Percentiles rank a stretch among this genome's conserved stretches.
phyloP scores from a whole-genome alignment of 192 early-diverging fungal genomes.

The Linnemannia elongata region DNA sequence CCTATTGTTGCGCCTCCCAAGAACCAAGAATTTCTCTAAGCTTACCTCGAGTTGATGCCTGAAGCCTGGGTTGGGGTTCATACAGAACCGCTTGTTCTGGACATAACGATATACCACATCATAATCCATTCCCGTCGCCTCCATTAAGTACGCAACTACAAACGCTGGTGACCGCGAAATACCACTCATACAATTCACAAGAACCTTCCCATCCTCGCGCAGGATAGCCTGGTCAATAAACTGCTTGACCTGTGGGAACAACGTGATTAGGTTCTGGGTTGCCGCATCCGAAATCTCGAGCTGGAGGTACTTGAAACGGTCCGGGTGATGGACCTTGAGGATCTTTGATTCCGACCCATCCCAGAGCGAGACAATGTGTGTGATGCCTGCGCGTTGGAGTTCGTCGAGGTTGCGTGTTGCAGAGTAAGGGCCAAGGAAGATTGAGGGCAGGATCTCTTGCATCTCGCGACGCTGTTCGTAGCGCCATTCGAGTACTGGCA shows the following conservation, averaged over 20 bases:
- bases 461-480: slow-evolving; percentile 88
- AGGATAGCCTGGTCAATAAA: slow-evolving; percentile 69
- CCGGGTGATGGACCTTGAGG: slow-evolving; percentile 66
- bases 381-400: slow-evolving; percentile 71
- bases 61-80: slow-evolving; percentile 86
- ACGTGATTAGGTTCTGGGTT: slow-evolving; percentile 86
- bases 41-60: slow-evolving; percentile 84
- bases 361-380: slow-evolving; percentile 84
- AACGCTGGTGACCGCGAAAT: slow-evolving; percentile 89
- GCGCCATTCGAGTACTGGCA: slow-evolving; percentile 60
- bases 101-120: slow-evolving; percentile 84
- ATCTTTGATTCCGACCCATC: slow-evolving; percentile 78
- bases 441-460: slow-evolving; percentile 80
- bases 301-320: slow-evolving; percentile 71
- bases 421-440: slow-evolving; percentile 87
- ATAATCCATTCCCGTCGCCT: slow-evolving; percentile 74
- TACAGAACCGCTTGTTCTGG: slow-evolving; percentile 89
- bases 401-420: slow-evolving; percentile 70
- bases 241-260: slow-evolving; percentile 74
- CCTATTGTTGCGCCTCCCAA: not conserved
- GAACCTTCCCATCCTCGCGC: slow-evolving; percentile 61
- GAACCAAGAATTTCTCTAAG: not conserved
- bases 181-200: slow-evolving; percentile 84
- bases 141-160: slow-evolving; percentile 93
- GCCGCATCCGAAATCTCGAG: slow-evolving; percentile 86